Base-by-base conservation (phyloP, 768 basidiomycete species). In the Coprinopsis cinerea region DNA sequence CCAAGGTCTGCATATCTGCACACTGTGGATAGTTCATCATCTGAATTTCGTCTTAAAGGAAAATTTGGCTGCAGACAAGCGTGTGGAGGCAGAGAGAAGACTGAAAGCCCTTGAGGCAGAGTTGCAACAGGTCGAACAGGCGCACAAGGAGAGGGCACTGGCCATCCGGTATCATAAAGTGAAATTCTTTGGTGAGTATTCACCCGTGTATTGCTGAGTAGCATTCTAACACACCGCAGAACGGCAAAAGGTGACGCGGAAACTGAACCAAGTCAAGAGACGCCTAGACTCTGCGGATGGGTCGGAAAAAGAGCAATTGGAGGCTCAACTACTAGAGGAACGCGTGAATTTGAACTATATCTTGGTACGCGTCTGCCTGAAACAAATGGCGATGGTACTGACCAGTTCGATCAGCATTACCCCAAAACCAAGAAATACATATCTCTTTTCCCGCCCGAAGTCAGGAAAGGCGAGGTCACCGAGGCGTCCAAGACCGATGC, bases 321-420 rank as follows among this genome's bases (percentile, higher is more conserved):
- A 80, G 49, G 60, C 66, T 34, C 66, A 75, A 11, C 60, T 96
- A 32, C 60, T 68, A 7, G 76, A 82, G 49, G 70, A 89, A 14
- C 77, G 94, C n/a, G 76, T 94, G 13, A 92, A 95, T 62, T 72
- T 96, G 39, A 93, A 94, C 63, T 98, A 97, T 61, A 80, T 94
- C 44, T 61, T 92, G 64, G 93, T 92, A 55, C 51, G 67, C 55
- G 14, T 50, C 37, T 35, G 28, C n/a, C 40, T 22, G 13, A 11
- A 43, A 6, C 17, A 22, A 20, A 7, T 11, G 13, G 4, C 20
- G 23, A 23, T 10, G 25, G 10, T 25, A 25, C 18, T 25, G n/a
- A n/a, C n/a, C 5, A 5, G 10, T 18, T 18, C 18, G 13, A 14
- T 14, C 24, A 92, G 89, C 80, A 91, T 63, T 92, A 86, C 63